Percentiles rank a stretch among this genome's conserved stretches.
phyloP scores from a whole-genome alignment of 2,329 filamentous ascomycete genomes.

The Colletotrichum musicola region DNA sequence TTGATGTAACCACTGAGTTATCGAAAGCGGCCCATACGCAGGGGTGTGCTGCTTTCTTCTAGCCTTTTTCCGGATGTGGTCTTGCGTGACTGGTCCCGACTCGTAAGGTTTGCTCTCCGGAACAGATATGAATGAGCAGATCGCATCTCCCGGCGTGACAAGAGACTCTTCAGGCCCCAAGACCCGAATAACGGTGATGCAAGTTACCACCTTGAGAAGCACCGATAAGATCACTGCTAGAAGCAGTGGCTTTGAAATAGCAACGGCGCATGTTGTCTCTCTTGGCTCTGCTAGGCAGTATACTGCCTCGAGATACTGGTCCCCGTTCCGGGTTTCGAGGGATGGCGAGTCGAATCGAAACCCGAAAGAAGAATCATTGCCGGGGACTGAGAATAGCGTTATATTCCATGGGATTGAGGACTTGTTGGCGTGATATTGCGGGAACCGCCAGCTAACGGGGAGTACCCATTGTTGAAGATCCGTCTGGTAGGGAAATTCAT shows the following conservation, averaged over 20 bases:
- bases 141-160: conserved; percentile 13
- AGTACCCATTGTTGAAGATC: not conserved
- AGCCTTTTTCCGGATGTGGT: not conserved
- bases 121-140: conserved; percentile 6
- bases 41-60: not conserved
- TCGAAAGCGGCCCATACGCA: not conserved
- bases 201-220: not conserved
- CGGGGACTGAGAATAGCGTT: not conserved
- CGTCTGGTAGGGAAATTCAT: not conserved
- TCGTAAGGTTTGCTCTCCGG: not conserved
- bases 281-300: conserved; percentile 13
- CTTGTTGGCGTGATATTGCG: not conserved
- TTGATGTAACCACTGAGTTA: not conserved
- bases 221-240: not conserved
- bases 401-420: not conserved
- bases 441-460: not conserved
- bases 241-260: not conserved
- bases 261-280: not conserved
- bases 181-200: not conserved
- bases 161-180: not conserved
- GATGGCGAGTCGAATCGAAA: not conserved
- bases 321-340: not conserved
- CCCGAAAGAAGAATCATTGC: not conserved
- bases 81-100: not conserved
- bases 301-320: not conserved